Base-by-base conservation (phyloP, 108 stramenopile species). In the Seminavis robusta region DNA sequence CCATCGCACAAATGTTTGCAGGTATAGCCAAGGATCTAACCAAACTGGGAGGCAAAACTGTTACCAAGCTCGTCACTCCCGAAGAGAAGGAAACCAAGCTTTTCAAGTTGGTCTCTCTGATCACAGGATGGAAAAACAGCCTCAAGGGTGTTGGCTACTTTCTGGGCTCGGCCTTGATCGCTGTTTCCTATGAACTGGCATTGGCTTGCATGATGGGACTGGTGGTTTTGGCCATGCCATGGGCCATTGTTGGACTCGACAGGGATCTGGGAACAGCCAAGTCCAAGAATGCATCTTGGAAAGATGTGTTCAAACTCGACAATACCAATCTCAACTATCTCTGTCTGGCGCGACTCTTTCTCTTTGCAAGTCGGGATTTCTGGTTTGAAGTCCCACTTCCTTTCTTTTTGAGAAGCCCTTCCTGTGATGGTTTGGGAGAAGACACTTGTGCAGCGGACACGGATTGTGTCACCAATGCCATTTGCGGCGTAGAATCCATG, bases 371-470 rank as follows among this genome's bases (percentile, higher is more conserved):
- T 21, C 80, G 95, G 11, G 95, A 97, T 69, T 92, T 94, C 53
- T 97, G 95, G 95, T 97, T 97, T 65, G 95, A 97, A 73, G 91
- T 97, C 9, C 94, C 94, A 38, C 65, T 95, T 30, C 95, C 95
- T 8, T 92, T 95, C 72, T 95, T 89, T 52, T 77, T 95, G 16
- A 73, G 92, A 52, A 80, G 76, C 59, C 92, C 92, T 33, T 68
- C 75, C 19, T 92, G 90, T 47, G 54, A 67, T 17, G 84, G 81
- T 17, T 56, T 92, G 38, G 90, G 90, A 6, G 61, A 52, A 31
- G 59, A 71, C 1, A 36, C 65, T 52, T 57, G 52, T 91, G 86
- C 44, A 34, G 53, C 11, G 52, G 44, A 78, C 24, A 32, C 25
- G 11, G 75, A 80, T 48, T 92, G 90, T 50, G 47, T 37, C n/a